These are phyloP conservation scores for Ampelomyces quisqualis DNA, from an alignment of 2,329 filamentous ascomycete species.

Conservation along the genomic window DNA sequence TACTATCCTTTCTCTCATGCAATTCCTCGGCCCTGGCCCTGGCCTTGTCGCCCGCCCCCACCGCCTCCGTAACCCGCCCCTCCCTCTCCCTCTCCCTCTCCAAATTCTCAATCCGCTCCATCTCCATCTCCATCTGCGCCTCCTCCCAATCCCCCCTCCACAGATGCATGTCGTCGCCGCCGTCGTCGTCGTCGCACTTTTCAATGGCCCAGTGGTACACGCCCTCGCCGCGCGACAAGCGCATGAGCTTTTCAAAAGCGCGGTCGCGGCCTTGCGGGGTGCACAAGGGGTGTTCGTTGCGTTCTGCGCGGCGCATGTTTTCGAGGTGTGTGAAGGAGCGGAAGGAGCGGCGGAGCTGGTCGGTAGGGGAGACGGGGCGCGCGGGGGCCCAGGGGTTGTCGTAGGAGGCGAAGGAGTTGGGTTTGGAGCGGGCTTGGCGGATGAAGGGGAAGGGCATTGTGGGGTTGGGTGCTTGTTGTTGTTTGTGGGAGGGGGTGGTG, in stretches of 20 bases:
- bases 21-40: not conserved
- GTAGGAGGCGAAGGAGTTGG: not conserved
- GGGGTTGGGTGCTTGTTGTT: not conserved
- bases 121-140: not conserved
- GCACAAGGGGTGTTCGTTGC: conserved; percentile 1
- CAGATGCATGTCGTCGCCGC: not conserved
- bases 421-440: not conserved
- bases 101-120: not conserved
- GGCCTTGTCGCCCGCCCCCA: not conserved
- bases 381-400: not conserved
- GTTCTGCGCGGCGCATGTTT: not conserved
- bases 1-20: not conserved
- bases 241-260: conserved; percentile 3
- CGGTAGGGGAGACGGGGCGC: not conserved
- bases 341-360: not conserved
- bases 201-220: not conserved
- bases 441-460: not conserved
- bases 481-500: not conserved
- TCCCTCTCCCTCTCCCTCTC: not conserved
- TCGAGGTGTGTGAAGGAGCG: not conserved
- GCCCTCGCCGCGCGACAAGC: not conserved
- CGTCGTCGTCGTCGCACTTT: not conserved
- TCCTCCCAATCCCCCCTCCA: not conserved
- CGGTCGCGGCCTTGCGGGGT: not conserved
- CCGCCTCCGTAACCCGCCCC: not conserved